These are phyloP conservation scores for Rhodotorula sp. DNA, from an alignment of 1,284 basidiomycete species.

Conservation along the genomic window DNA sequence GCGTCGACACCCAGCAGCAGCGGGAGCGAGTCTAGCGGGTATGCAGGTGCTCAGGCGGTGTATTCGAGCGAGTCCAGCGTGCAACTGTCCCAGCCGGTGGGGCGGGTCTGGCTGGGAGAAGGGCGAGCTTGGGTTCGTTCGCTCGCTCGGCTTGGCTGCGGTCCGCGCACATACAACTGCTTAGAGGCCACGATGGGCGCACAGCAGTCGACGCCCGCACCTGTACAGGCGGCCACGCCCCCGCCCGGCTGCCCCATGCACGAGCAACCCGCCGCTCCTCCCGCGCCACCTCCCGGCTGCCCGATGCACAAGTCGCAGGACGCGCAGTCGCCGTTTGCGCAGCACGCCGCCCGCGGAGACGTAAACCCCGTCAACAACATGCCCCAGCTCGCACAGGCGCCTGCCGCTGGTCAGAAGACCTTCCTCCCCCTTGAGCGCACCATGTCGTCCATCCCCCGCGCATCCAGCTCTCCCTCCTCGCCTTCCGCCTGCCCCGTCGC, in stretches of 20 bases:
- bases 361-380: conserved; percentile 88
- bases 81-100: not conserved
- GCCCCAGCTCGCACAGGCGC: conserved; percentile 73
- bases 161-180: not conserved
- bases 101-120: not conserved
- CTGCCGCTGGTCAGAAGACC: conserved; percentile 61
- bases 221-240: conserved; percentile 1
- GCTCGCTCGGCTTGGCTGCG: not conserved
- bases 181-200: conserved; percentile 25
- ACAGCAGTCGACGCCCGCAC: conserved; percentile 17
- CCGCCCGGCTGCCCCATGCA: conserved; percentile 42
- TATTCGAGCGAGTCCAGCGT: not conserved
- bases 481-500: conserved; percentile 48
- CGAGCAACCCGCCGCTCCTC: conserved; percentile 4
- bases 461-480: conserved; percentile 41
- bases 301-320: conserved; percentile 24
- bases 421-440: conserved; percentile 74
- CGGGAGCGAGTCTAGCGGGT: not conserved
- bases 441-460: conserved; percentile 82
- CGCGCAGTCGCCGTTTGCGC: not conserved
- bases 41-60: not conserved
- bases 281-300: conserved; percentile 20
- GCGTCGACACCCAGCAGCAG: not conserved
- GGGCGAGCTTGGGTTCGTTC: not conserved
- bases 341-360: conserved; percentile 23